Evolutionary conservation across 192 early-diverging fungal species (phyloP), one percentile per base, ranked within the genome.

Genomic region (Entophlyctis helioformis): DNA sequence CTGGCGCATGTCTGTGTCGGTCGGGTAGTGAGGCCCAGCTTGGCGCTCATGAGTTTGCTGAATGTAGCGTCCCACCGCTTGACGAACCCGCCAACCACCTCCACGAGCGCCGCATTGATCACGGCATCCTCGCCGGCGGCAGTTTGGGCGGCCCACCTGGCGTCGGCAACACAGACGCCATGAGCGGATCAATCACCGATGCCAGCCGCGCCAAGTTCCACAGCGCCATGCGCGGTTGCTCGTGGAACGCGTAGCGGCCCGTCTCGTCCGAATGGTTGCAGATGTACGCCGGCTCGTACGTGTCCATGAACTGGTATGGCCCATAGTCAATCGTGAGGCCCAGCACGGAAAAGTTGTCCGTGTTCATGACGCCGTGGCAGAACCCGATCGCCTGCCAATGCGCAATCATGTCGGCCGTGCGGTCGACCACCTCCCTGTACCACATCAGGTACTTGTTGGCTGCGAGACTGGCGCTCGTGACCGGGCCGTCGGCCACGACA

Each of bases 301-400:
- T 69, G 44, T 92, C 86, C 48, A 89, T 43, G 44, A 92, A 86
- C 34, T 78, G 79, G 51, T 67, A 89, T 9, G 89, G 86, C 0
- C 87, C 86, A 49, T 82, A 87, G 48, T 89, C 86, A 41, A 88
- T 71, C 1, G 87, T 87, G 15, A 85, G 56, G 1, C 86, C 84
- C 27, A 86, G 46, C 1, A 87, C 53, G 9, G 83, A 85, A 75
- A 87, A 82, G 52, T 90, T 90, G 62, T 90, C 87, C 0, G 88
- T 91, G 59, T 91, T 91, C 83, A 91, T 84, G 1, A 91, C 88
- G 25, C 86, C 41, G 44, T 88, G 80, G 66, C 74, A 78, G 59
- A 87, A 87, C 6, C 84, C 87, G 24, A 80, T 59, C 0, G 72
- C 62, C 60, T 89, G 85, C 89, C 85, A 91, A 18, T 58, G 65